A percentile compares a stretch with the other conserved stretches of the same genome.
phyloP scores from a whole-genome alignment of 768 basidiomycete genomes.

The Amanita thiersii region DNA sequence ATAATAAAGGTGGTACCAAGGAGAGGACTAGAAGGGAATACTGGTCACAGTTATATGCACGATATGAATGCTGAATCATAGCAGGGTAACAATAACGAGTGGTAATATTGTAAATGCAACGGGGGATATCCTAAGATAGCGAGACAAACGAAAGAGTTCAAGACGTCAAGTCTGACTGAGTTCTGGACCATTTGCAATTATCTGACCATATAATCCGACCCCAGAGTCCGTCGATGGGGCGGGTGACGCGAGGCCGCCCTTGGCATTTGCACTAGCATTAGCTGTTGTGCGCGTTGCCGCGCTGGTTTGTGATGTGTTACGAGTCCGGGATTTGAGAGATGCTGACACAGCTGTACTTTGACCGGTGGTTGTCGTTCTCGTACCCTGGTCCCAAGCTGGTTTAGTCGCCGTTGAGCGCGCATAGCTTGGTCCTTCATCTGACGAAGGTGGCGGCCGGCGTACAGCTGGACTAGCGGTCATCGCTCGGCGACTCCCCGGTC shows the following conservation, averaged over 20 bases:
- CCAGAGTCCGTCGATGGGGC: constrained; percentile 78
- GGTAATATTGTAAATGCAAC: constrained; percentile 8
- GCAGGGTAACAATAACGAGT: constrained; percentile 5
- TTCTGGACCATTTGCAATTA: constrained; percentile 69
- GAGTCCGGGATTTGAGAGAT: constrained; percentile 44
- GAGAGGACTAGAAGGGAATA: constrained; percentile 1
- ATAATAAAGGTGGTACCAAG: constrained; percentile 6
- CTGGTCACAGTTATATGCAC: not conserved
- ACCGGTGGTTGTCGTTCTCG: constrained; percentile 24
- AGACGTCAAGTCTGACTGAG: constrained; percentile 30
- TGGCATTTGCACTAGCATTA: constrained; percentile 24
- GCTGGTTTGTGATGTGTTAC: constrained; percentile 70
- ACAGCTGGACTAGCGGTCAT: constrained; percentile 34
- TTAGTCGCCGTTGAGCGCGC: constrained; percentile 68
- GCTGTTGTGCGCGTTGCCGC: constrained; percentile 38
- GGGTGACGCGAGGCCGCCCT: constrained; percentile 51
- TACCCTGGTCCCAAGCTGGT: constrained; percentile 53
- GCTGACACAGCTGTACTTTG: constrained; percentile 35
- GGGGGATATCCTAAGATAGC: constrained; percentile 7
- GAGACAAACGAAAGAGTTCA: constrained; percentile 7
- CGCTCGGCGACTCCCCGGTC: constrained; percentile 61
- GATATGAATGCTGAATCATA: constrained; percentile 7
- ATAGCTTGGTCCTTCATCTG: constrained; percentile 58
- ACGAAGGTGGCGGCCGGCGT: constrained; percentile 31
- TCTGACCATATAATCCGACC: constrained; percentile 76